Conservation (phyloP, 495 filamentous ascomycete species). For the Daldinia grandis region DNA sequence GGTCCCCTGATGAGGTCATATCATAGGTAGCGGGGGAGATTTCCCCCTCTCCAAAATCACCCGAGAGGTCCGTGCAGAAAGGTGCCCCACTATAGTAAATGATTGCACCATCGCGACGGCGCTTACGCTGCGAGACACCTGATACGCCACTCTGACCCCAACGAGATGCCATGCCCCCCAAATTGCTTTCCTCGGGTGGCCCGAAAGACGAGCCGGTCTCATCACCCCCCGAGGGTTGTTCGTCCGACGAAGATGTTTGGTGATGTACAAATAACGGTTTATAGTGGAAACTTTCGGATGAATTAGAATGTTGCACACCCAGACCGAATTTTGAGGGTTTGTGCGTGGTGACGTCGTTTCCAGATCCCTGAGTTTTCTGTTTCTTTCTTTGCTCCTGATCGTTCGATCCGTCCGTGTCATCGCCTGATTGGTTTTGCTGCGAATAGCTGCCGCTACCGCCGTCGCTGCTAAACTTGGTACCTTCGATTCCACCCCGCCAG, state of each 20-base stretch:
- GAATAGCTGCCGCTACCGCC: constrained; percentile 58
- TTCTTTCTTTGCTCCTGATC: constrained; percentile 49
- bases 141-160: constrained; percentile 54
- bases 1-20: constrained; percentile 51
- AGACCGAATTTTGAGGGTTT: constrained; percentile 51
- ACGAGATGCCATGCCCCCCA: constrained; percentile 49
- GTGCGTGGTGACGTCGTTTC: constrained; percentile 41
- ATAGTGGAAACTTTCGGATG: constrained; percentile 64
- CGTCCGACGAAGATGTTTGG: constrained; percentile 50
- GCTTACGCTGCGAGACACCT: constrained; percentile 53
- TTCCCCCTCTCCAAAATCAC: constrained; percentile 58
- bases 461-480: constrained; percentile 67
- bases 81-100: constrained; percentile 79
- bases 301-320: constrained; percentile 46
- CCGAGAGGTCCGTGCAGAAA: constrained; percentile 80
- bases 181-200: constrained; percentile 51
- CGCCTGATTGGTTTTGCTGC: constrained; percentile 50
- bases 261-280: constrained; percentile 67
- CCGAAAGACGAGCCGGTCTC: constrained; percentile 49
- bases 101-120: constrained; percentile 71
- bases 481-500: constrained; percentile 72
- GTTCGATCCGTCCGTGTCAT: constrained; percentile 53
- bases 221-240: constrained; percentile 52
- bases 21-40: constrained; percentile 50
- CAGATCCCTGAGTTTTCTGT: constrained; percentile 49